Percentiles rank a stretch among this genome's conserved stretches.
Conservation (phyloP, 176 grass and related monocot species). For the Zizania latifolia region DNA sequence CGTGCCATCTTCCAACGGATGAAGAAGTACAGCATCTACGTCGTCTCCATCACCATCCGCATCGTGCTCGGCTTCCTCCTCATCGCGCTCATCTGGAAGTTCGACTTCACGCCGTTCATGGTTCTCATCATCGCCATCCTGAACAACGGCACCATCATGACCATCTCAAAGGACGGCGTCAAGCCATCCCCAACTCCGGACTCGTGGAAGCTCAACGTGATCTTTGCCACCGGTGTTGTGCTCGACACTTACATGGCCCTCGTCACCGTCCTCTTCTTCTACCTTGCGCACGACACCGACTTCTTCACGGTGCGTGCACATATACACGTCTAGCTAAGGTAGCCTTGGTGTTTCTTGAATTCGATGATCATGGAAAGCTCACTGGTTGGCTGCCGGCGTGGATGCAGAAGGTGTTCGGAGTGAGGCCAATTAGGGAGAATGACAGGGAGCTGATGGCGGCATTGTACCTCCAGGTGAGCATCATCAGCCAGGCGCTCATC, state of each 20-base stretch:
- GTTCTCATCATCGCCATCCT: slow-evolving; percentile 94
- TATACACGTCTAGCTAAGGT: too few species aligned
- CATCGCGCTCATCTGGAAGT: slow-evolving; percentile 83
- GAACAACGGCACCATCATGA: slow-evolving; percentile 97
- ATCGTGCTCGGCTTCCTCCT: slow-evolving; percentile 81
- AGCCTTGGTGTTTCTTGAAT: too few species aligned
- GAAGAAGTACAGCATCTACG: slow-evolving; percentile 99
- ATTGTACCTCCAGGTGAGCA: too few species aligned
- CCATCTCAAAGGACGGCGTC: slow-evolving; percentile 86
- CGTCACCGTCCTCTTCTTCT: too few species aligned
- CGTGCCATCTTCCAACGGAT: slow-evolving; percentile 91
- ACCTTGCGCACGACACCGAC: too few species aligned
- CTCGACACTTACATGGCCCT: too few species aligned
- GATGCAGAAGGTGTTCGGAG: slow-evolving; percentile 59
- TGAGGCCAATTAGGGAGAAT: slow-evolving; percentile 47
- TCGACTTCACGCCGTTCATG: slow-evolving; percentile 96
- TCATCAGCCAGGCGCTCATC: too few species aligned
- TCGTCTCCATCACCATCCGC: slow-evolving; percentile 92
- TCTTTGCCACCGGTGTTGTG: slow-evolving; percentile 83
- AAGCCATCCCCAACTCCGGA: slow-evolving; percentile 60
- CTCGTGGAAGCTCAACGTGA: slow-evolving; percentile 84
- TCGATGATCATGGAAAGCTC: too few species aligned
- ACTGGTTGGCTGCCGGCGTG: too few species aligned
- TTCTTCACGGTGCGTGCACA: too few species aligned
- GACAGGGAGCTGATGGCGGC: slow-evolving; percentile 57